Percentiles rank a stretch among this genome's conserved stretches.
Conservation (phyloP, 805 yeast species). For the Zygosaccharomyces rouxii region DNA sequence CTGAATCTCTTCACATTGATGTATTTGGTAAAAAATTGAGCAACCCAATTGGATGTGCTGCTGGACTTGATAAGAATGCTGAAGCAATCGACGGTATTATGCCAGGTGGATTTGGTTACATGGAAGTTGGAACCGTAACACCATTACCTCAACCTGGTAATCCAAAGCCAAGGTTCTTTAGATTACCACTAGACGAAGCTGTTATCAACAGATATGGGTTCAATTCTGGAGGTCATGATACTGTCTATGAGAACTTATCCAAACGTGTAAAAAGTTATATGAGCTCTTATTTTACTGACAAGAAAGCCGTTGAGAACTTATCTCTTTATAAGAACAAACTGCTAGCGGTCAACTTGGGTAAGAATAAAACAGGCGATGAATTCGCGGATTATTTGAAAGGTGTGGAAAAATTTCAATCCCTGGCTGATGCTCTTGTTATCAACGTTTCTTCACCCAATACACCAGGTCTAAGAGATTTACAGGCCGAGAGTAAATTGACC, state of each 20-base stretch:
- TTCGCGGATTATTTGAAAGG: slow-evolving; percentile 81
- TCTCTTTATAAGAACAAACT: slow-evolving; percentile 62
- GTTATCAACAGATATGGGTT: slow-evolving; percentile 94
- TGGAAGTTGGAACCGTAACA: slow-evolving; percentile 90
- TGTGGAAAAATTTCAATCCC: slow-evolving; percentile 72
- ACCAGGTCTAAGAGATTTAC: slow-evolving; percentile 87
- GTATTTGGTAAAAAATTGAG: slow-evolving; percentile 62
- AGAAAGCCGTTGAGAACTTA: slow-evolving; percentile 29
- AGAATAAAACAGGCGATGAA: slow-evolving; percentile 89
- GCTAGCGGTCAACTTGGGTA: slow-evolving; percentile 83
- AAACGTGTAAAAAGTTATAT: slow-evolving; percentile 50
- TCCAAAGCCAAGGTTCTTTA: slow-evolving; percentile 87
- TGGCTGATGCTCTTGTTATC: slow-evolving; percentile 83
- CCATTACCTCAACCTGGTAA: slow-evolving; percentile 94
- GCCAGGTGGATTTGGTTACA: slow-evolving; percentile 77
- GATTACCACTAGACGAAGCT: slow-evolving; percentile 79
- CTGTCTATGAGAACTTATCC: slow-evolving; percentile 63
- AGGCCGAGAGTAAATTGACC: slow-evolving; percentile 68
- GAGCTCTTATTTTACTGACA: slow-evolving; percentile 24
- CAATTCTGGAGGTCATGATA: slow-evolving; percentile 83
- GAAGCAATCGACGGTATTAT: slow-evolving; percentile 82
- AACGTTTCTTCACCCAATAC: slow-evolving; percentile 96
- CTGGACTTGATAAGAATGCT: slow-evolving; percentile 92
- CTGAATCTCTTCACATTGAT: slow-evolving; percentile 49
- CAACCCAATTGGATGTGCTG: slow-evolving; percentile 89